Percentiles rank a stretch among this genome's conserved stretches.
Conservation (phyloP, 139 green algal species). For the Coelastrella sp. region DNA sequence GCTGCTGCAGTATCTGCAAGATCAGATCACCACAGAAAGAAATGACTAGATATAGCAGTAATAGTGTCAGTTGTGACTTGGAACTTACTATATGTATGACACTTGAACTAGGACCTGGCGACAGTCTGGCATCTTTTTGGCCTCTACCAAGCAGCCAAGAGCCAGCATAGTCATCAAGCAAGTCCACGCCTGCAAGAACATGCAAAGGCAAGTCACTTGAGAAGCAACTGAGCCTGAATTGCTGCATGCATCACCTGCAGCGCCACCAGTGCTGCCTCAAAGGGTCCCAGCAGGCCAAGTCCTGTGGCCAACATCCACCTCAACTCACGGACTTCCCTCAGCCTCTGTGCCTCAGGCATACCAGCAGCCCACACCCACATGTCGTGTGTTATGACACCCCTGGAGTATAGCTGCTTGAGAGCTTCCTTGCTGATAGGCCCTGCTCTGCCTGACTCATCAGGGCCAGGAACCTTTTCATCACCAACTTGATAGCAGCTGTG, state of each 20-base stretch:
- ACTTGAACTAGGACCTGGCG: no score
- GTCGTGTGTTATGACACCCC: slow-evolving; percentile 56
- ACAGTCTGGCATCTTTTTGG: no score
- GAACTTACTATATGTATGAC: no score
- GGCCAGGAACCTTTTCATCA: not conserved
- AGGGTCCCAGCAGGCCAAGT: slow-evolving; percentile 39
- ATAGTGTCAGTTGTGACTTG: no score
- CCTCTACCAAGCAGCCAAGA: no score
- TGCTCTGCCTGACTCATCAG: slow-evolving; percentile 51
- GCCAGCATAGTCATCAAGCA: no score
- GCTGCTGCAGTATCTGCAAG: slow-evolving; percentile 65
- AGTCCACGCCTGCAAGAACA: not conserved
- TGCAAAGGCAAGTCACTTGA: not conserved
- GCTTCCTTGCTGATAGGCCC: slow-evolving; percentile 84
- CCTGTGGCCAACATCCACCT: slow-evolving; percentile 76
- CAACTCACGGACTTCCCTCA: slow-evolving; percentile 82
- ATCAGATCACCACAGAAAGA: no score
- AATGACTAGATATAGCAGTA: no score
- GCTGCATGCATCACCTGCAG: slow-evolving; percentile 28
- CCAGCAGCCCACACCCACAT: slow-evolving; percentile 72
- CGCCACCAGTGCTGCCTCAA: slow-evolving; percentile 47
- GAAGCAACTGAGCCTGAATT: not conserved
- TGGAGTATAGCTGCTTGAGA: slow-evolving; percentile 64
- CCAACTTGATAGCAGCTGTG: not conserved
- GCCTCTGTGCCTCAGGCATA: slow-evolving; percentile 65